These are phyloP conservation scores for Heterobasidion annosum DNA, from an alignment of 1,284 basidiomycete genomes.

Conservation along the genomic window DNA sequence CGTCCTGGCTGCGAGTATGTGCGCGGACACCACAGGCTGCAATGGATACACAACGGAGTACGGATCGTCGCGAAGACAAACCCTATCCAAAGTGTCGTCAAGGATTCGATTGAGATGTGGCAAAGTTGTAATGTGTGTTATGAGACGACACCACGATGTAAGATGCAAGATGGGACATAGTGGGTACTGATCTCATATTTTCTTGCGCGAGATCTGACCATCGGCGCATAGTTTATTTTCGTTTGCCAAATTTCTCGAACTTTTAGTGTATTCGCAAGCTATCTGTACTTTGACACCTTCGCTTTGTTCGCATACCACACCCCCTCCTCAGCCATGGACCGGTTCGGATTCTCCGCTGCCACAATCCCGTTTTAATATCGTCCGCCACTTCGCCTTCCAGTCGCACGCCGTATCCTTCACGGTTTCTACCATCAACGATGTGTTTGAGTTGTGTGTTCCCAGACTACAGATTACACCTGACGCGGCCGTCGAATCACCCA, in stretches of 20 bases:
- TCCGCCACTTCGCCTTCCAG: slow-evolving; percentile 39
- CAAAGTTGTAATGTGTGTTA: slow-evolving; percentile 44
- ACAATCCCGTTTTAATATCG: slow-evolving; percentile 30
- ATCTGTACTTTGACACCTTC: slow-evolving; percentile 29
- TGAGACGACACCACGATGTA: slow-evolving; percentile 25
- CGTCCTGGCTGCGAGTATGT: slow-evolving; percentile 30
- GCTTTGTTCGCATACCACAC: slow-evolving; percentile 46
- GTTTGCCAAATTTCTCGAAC: slow-evolving; percentile 59
- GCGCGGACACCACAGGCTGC: slow-evolving; percentile 36
- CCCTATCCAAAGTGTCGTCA: slow-evolving; percentile 10
- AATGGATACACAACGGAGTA: slow-evolving; percentile 41
- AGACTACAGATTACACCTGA: slow-evolving; percentile 41
- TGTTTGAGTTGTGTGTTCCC: slow-evolving; percentile 55
- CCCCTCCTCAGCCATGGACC: slow-evolving; percentile 22
- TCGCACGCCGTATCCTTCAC: slow-evolving; percentile 35
- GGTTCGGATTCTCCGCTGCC: slow-evolving; percentile 25
- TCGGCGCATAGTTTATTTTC: slow-evolving; percentile 32
- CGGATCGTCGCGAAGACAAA: slow-evolving; percentile 29
- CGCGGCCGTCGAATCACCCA: slow-evolving; percentile 17
- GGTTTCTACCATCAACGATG: slow-evolving; percentile 36
- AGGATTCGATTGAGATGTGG: slow-evolving; percentile 38
- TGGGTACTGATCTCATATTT: slow-evolving; percentile 22
- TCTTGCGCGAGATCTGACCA: background rate
- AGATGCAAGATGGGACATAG: slow-evolving; percentile 50
- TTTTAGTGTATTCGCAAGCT: slow-evolving; percentile 49